Base-by-base conservation (phyloP, 352 stramenopile genomes). In the Peronosclerospora sorghi region DNA sequence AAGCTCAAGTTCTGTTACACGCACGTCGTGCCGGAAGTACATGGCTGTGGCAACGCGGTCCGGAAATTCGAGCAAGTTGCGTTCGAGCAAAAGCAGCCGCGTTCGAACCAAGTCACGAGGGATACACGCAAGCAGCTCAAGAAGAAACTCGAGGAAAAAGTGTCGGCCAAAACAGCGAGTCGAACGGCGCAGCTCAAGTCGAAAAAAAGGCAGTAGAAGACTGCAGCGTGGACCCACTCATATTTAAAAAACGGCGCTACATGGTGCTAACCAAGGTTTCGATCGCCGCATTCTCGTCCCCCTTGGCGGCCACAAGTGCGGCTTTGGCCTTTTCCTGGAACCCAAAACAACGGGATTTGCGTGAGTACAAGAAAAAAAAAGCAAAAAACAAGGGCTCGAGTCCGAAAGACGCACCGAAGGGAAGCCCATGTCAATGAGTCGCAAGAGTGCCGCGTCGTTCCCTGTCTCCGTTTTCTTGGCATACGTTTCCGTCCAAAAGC, bases 401-500 rank as follows among this genome's bases (percentile, higher is more conserved):
- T 21, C 2, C 1, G 0, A 6, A 5, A 14, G 32, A 20, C 61
- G 40, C 62, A 86, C 74, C 36, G 78, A 68, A 8, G 75, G 50
- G 32, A 95, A 95, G 12, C 81, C 83, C 83, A 96, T 95, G 47
- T 94, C 85, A 8, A 73, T 71, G 42, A 95, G 68, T 19, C 79
- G 59, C 15, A 56, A 62, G 9, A 95, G 63, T 1, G 79, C 75
- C 5, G 68, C 79, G 32, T 74, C 72, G 45, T 73, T 59, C 9
- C 53, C 51, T 21, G 60, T 66, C 9, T 66, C 56, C 36, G 69
- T 73, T 24, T 79, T 66, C 46, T 85, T 86, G n/a, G 83, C 94
- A 65, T 98, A 98, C 28, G 70, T 93, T 61, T 97, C 83, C 15
- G 91, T 97, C 95, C 95, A 98, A 48, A 97, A 97, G 44, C 88